Evolutionary conservation across 805 yeast genomes (phyloP), one percentile per base, ranked within the genome.

Genomic region (Komagataella kurtzmanii): DNA sequence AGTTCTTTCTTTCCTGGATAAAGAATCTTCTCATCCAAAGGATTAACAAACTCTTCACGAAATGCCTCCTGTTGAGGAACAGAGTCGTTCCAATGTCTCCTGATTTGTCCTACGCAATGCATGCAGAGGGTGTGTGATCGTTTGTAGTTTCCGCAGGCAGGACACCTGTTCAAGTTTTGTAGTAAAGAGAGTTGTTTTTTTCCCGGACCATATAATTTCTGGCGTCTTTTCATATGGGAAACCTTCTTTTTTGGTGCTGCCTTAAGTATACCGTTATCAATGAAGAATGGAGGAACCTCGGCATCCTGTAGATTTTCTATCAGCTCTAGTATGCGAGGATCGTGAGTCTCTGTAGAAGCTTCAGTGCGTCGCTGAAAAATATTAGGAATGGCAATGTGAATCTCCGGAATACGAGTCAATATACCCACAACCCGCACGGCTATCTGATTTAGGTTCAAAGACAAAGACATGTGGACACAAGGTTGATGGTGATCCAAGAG

Each of bases 221-320:
- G 83, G 67, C 97, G 82, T 61, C 87, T 85, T 66, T 88, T 86
- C 70, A 80, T 80, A 65, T 88, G 88, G 6, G 98, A 88, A 2
- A 81, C 81, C 67, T 89, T 90, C 79, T 90, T 89, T 74, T 93
- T 93, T 52, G 99, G 98, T 6, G 82, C 97, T 5, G 99, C 99
- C 57, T 73, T 72, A 51, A 88, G 70, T 30, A 86, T 77, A n/a
- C 95, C 96, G 57, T 81, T 76, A 57, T 80, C 85, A 30, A 73
- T 66, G 65, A 75, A 73, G 53, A 70, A 65, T 53, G 73, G 71
- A 3, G 70, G 74, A 30, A 61, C 61, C 8, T 63, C 66, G 6
- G 58, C 53, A 43, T 66, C 65, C 54, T 69, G 70, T 44, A 76
- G 57, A 55, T 69, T 67, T 57, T 72, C 67, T 50, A 59, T 64